A percentile compares a stretch with the other conserved stretches of the same genome.
Evolutionary conservation across 2,329 filamentous ascomycete genomes (phyloP).

Genomic region (Stagonosporopsis tanaceti): DNA sequence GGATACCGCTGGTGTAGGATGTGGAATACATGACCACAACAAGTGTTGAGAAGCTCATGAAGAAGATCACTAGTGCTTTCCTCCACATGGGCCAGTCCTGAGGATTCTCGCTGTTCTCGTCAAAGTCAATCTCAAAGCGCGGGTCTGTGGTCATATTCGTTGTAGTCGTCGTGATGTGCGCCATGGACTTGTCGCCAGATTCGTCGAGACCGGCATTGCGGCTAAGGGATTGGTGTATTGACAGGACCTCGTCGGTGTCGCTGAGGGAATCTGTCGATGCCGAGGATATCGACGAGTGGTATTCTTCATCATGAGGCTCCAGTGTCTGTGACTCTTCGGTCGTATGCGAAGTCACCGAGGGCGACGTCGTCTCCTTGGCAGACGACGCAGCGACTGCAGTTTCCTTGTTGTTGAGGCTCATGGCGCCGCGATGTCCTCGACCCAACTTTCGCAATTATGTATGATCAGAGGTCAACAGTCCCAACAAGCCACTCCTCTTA

Average conservation of each 20-base stretch:
- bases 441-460: conserved; percentile 2
- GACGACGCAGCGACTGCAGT: conserved; percentile 11
- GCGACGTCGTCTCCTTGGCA: conserved; percentile 12
- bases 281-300: conserved; percentile 35
- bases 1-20: conserved; percentile 76
- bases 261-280: conserved; percentile 33
- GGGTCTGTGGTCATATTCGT: conserved; percentile 56
- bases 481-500: conserved; percentile 1
- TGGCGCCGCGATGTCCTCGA: not conserved
- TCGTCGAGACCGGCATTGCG: conserved; percentile 45
- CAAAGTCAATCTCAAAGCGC: conserved; percentile 78
- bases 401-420: conserved; percentile 22
- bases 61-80: conserved; percentile 62
- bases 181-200: conserved; percentile 32
- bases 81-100: conserved; percentile 71
- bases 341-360: conserved; percentile 3
- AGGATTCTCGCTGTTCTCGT: conserved; percentile 67
- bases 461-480: conserved; percentile 1
- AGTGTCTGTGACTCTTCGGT: conserved; percentile 1
- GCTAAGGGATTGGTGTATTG: conserved; percentile 46
- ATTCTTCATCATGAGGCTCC: conserved; percentile 23
- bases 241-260: conserved; percentile 33
- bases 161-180: conserved; percentile 37
- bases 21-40: conserved; percentile 70
- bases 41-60: conserved; percentile 66